Evolutionary conservation across 495 filamentous ascomycete species (phyloP).

Genomic region (Penicillium paxilli): DNA sequence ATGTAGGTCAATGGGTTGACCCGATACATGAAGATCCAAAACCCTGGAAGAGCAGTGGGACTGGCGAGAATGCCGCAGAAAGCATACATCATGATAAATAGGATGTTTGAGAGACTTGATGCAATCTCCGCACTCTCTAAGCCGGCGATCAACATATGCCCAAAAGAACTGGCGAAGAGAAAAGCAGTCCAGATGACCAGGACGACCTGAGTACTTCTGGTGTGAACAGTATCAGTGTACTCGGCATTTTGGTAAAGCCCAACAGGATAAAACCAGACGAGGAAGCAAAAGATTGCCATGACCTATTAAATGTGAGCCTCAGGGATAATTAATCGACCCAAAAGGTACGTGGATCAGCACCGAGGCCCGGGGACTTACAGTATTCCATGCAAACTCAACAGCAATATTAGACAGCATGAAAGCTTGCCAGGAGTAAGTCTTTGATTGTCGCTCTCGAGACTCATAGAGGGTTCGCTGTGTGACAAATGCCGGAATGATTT

Average conservation of each 20-base stretch:
- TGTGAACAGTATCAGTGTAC: not conserved
- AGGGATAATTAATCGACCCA: too few species aligned
- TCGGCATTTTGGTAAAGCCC: not conserved
- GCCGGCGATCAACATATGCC: not conserved
- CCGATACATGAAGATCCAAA: constrained; percentile 7
- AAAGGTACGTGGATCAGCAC: too few species aligned
- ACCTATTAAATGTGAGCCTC: not conserved
- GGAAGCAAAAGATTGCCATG: not conserved
- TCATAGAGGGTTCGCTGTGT: constrained; percentile 64
- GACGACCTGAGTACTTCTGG: not conserved
- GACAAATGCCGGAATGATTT: not conserved
- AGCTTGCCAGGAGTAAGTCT: constrained; percentile 72
- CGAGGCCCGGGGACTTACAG: constrained; percentile 43
- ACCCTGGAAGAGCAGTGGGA: not conserved
- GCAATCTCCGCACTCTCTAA: not conserved
- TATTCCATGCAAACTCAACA: constrained; percentile 65
- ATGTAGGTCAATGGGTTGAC: not conserved
- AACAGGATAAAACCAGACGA: not conserved
- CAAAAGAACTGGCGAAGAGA: not conserved
- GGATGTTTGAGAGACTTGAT: constrained; percentile 48
- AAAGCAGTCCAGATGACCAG: not conserved
- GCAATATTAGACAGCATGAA: constrained; percentile 68
- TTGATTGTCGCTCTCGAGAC: constrained; percentile 76
- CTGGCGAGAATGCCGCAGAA: constrained; percentile 59
- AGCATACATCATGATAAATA: constrained; percentile 28